phyloP scores from a whole-genome alignment of 2,329 filamentous ascomycete species.

The Amphichorda felina region DNA sequence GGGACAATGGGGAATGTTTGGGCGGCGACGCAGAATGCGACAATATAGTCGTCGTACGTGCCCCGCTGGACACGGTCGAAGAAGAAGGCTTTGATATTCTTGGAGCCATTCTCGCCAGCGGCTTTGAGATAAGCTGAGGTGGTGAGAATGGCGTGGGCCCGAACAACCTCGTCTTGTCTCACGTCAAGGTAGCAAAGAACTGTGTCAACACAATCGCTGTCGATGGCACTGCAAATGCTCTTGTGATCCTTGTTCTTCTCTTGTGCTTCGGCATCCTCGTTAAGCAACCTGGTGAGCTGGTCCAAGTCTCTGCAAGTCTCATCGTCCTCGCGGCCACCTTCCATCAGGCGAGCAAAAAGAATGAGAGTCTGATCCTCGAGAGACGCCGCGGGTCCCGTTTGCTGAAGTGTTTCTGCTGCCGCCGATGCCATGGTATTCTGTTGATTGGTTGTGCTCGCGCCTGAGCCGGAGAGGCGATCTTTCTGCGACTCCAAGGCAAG shows the following conservation, averaged over 20 bases:
- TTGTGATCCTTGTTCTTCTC: constrained; percentile 26
- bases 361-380: constrained; percentile 58
- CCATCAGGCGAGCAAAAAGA: constrained; percentile 80
- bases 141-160: constrained; percentile 71
- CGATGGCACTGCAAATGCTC: constrained; percentile 51
- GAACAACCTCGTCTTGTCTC: constrained; percentile 59
- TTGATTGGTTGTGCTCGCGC: not conserved
- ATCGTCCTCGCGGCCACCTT: constrained; percentile 74
- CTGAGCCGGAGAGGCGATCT: not conserved
- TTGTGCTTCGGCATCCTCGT: constrained; percentile 36
- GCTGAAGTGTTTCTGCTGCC: constrained; percentile 18
- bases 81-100: constrained; percentile 64
- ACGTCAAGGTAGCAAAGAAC: constrained; percentile 81
- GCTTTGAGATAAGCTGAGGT: constrained; percentile 76
- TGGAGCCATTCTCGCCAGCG: constrained; percentile 57
- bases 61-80: constrained; percentile 57
- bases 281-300: constrained; percentile 46
- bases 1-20: constrained; percentile 80
- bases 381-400: constrained; percentile 17
- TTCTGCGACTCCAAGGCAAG: not conserved
- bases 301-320: constrained; percentile 52
- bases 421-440: constrained; percentile 16
- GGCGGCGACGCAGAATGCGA: constrained; percentile 87
- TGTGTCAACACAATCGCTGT: constrained; percentile 69
- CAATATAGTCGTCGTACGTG: constrained; percentile 78